These are phyloP conservation scores for Phialophora chinensis DNA, from an alignment of 2,329 filamentous ascomycete species.

Conservation along the genomic window DNA sequence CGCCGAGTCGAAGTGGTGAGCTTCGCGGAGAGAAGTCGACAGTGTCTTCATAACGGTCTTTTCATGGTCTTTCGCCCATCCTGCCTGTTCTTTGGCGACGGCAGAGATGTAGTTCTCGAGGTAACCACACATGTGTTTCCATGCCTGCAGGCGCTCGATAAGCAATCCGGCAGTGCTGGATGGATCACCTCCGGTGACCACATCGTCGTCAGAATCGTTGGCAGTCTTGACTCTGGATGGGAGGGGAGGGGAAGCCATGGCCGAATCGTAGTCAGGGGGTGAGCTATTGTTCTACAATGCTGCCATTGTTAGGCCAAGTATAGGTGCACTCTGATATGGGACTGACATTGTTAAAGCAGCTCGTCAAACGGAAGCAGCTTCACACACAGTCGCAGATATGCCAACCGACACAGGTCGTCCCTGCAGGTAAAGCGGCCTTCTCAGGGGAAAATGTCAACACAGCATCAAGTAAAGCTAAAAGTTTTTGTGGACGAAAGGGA, in stretches of 20 bases:
- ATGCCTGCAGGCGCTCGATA: conserved; percentile 85
- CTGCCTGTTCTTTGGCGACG: conserved; percentile 83
- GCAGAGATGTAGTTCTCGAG: conserved; percentile 87
- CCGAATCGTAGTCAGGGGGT: conserved; percentile 27
- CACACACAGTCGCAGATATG: neutral
- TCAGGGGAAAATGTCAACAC: neutral
- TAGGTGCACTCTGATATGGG: conserved; percentile 2
- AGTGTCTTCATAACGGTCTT: conserved; percentile 86
- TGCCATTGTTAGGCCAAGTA: conserved; percentile 26
- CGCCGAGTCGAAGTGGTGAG: conserved; percentile 89
- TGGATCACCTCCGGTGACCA: conserved; percentile 64
- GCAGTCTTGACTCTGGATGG: conserved; percentile 32
- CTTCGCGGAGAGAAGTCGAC: conserved; percentile 82
- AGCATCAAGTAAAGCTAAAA: neutral
- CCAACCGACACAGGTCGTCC: neutral
- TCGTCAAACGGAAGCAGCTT: neutral
- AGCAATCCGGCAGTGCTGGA: conserved; percentile 79
- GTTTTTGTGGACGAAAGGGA: neutral
- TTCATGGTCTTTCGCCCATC: conserved; percentile 92
- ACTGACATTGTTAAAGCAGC: neutral
- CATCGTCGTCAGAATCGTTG: conserved; percentile 59
- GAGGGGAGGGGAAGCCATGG: conserved; percentile 31
- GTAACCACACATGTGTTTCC: conserved; percentile 92
- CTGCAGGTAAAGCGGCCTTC: neutral
- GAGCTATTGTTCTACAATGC: conserved; percentile 32